Evolutionary conservation across 139 green algal species (phyloP), one percentile per base, ranked within the genome.

Genomic region (Astrephomene gubernaculifera): DNA sequence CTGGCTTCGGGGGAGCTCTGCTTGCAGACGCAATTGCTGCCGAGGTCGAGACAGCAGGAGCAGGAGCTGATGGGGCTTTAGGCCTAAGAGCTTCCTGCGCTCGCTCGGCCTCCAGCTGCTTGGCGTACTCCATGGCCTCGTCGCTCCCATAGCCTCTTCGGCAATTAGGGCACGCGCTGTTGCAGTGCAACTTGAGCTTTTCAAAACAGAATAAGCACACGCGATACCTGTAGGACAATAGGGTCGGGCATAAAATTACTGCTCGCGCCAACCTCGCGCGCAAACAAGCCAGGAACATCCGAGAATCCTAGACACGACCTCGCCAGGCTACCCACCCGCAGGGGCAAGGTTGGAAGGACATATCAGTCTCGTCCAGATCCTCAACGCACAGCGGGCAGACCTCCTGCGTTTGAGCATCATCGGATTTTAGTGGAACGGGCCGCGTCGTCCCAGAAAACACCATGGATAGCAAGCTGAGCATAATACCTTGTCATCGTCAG

Each of bases 161-260:
- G 81, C 90, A 94, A 31, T 88, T 88, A 17, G 90, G 90, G 67
- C 90, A 94, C 35, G 67, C 74, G 71, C 70, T 89, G 70, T 85
- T 89, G 86, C 87, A 92, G 45, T 89, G 78, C 12, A 90, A 63
- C 74, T 93, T 88, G 64, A 94, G 68, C 53, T 88, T 86, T 86
- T 92, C 87, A 43, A 90, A 92, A 86, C 91, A 94, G 81, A 93
- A 93, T 2, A 93, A 63, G 86, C 90, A 93, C 2, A 93, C 85
- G 1, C 89, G 90, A 71, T 92, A 94, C 82, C 90, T 93, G 85
- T 33, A 45, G 0, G n/a, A 29, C 27, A 39, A 19, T 0, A 60
- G 1, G 38, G 49, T 1, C 9, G 27, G 25, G 24, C 21, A 24
- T 9, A 24, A 7, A 33, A 12, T 19, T 65, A 65, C 29, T 6